Percentiles rank a stretch among this genome's conserved stretches.
These are phyloP conservation scores for Cucurbita ficifolia DNA, from an alignment of 306 rosid genomes.

Conservation along the genomic window DNA sequence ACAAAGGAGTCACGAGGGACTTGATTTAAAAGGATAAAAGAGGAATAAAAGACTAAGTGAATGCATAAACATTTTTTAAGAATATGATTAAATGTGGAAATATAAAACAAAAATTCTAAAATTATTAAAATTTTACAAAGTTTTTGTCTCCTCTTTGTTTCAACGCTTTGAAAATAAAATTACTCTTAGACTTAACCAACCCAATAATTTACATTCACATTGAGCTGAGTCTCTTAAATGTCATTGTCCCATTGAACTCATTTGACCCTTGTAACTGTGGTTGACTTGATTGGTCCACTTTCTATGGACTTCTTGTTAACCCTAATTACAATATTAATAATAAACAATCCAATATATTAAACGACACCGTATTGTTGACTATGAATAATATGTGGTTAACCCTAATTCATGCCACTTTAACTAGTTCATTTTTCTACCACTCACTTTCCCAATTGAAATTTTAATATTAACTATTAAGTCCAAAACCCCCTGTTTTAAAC, in stretches of 20 bases:
- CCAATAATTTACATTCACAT: not conserved
- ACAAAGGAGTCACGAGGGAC: not conserved
- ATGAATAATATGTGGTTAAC: too few species aligned
- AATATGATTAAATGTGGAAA: not conserved
- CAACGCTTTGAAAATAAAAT: not conserved
- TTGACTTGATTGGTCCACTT: not conserved
- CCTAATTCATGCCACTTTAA: too few species aligned
- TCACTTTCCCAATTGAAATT: too few species aligned
- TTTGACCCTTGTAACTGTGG: not conserved
- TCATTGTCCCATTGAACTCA: not conserved
- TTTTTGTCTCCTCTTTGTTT: not conserved
- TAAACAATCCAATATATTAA: not conserved
- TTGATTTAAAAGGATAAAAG: not conserved
- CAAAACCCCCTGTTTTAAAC: too few species aligned
- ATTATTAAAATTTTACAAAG: not conserved
- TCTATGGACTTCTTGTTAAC: not conserved
- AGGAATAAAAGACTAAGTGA: not conserved
- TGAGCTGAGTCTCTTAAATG: not conserved
- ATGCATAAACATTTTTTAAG: not conserved
- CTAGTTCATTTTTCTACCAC: too few species aligned
- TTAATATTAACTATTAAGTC: too few species aligned
- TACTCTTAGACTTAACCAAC: not conserved
- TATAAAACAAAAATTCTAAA: too few species aligned
- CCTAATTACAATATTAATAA: not conserved
- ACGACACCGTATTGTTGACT: too few species aligned